phyloP scores from a whole-genome alignment of 176 grass and related monocot species.

The Raddia distichophylla region DNA sequence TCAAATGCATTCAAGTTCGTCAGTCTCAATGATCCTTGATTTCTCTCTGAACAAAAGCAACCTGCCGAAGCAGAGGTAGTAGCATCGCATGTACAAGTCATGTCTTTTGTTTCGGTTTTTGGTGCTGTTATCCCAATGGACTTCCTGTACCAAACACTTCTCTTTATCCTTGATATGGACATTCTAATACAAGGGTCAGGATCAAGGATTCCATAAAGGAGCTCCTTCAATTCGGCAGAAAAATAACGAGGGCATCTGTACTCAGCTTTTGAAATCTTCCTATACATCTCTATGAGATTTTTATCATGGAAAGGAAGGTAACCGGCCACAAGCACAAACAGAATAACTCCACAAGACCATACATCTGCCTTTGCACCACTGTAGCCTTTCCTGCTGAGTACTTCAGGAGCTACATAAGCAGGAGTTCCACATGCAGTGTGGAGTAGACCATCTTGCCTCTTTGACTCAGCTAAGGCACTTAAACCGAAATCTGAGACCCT shows the following conservation, averaged over 20 bases:
- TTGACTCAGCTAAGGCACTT: slow-evolving; percentile 71
- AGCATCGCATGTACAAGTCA: background rate
- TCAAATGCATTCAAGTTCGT: slow-evolving; percentile 79
- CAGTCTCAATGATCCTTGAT: slow-evolving; percentile 32
- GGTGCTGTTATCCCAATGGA: slow-evolving; percentile 23
- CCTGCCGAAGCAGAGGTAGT: background rate
- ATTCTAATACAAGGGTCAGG: slow-evolving; percentile 77
- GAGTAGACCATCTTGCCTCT: slow-evolving; percentile 69
- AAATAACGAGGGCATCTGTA: slow-evolving; percentile 84
- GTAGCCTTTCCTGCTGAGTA: slow-evolving; percentile 73
- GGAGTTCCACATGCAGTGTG: slow-evolving; percentile 85
- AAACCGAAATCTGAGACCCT: slow-evolving; percentile 87
- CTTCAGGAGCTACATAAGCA: slow-evolving; percentile 84
- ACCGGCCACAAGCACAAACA: slow-evolving; percentile 72
- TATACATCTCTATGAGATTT: slow-evolving; percentile 87
- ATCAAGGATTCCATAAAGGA: slow-evolving; percentile 73
- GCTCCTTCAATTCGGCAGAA: slow-evolving; percentile 55
- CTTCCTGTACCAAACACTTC: slow-evolving; percentile 72
- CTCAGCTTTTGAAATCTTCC: slow-evolving; percentile 69
- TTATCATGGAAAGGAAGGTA: slow-evolving; percentile 85
- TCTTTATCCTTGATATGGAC: slow-evolving; percentile 69
- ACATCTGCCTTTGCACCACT: slow-evolving; percentile 79
- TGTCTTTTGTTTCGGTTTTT: slow-evolving; percentile 18
- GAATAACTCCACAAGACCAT: slow-evolving; percentile 88
- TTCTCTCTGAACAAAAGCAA: slow-evolving; percentile 22